Conservation (phyloP, 2,329 filamentous ascomycete species). For the Colletotrichum sp. region DNA sequence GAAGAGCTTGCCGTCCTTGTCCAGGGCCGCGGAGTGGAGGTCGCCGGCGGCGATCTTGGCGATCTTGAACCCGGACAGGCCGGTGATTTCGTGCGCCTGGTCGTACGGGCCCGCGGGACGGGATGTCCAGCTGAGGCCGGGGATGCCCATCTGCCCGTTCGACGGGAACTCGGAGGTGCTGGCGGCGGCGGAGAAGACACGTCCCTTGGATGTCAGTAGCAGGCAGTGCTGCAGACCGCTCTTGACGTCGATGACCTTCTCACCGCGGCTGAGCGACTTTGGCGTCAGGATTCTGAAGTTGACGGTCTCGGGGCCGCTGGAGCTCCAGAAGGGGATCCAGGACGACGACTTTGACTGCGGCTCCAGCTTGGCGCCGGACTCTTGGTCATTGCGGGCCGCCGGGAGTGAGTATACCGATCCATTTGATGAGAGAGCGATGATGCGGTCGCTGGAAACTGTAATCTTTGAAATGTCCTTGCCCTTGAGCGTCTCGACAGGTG, state of each 20-base stretch:
- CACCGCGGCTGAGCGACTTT: slow-evolving; percentile 66
- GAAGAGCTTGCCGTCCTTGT: slow-evolving; percentile 79
- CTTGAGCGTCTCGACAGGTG: slow-evolving; percentile 74
- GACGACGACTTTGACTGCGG: slow-evolving; percentile 55
- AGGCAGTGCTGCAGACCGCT: slow-evolving; percentile 87
- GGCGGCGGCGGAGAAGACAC: slow-evolving; percentile 87
- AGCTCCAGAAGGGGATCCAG: slow-evolving; percentile 78
- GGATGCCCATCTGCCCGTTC: slow-evolving; percentile 86
- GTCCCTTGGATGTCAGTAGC: slow-evolving; percentile 82
- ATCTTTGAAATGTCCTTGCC: slow-evolving; percentile 84
- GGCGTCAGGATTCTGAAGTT: slow-evolving; percentile 79
- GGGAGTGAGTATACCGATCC: slow-evolving; percentile 88
- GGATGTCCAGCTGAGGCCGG: slow-evolving; percentile 80
- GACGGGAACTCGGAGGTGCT: slow-evolving; percentile 79
- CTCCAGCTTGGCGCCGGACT: slow-evolving; percentile 64
- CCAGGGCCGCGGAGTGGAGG: slow-evolving; percentile 81
- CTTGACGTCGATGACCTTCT: slow-evolving; percentile 76
- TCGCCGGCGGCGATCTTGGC: slow-evolving; percentile 82
- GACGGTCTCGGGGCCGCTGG: slow-evolving; percentile 44
- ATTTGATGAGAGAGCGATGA: slow-evolving; percentile 77
- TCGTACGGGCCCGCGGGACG: slow-evolving; percentile 81
- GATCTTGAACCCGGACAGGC: slow-evolving; percentile 74
- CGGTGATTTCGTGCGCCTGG: slow-evolving; percentile 78
- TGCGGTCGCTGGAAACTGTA: slow-evolving; percentile 79
- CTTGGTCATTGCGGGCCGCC: slow-evolving; percentile 75